A percentile compares a stretch with the other conserved stretches of the same genome.
Conservation (phyloP, 140 eudicot species). For the Ambrosia hybrid region DNA sequence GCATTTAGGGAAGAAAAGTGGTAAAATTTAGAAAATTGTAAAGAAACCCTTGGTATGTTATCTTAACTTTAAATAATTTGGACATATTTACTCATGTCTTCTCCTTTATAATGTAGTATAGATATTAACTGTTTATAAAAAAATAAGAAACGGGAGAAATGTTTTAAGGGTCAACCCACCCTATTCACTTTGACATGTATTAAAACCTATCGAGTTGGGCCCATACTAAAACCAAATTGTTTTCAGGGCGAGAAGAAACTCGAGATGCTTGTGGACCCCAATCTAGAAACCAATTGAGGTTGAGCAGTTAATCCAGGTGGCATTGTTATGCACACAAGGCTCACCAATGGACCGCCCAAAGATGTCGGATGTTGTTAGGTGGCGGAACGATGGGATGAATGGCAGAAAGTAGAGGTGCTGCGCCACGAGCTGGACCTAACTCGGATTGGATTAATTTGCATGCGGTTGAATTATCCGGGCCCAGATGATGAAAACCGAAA, state of each 20-base stretch:
- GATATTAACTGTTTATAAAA: no score
- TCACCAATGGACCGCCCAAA: slow-evolving; percentile 84
- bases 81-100: no score
- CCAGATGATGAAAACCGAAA: slow-evolving; percentile 47
- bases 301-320: slow-evolving; percentile 87
- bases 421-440: slow-evolving; percentile 70
- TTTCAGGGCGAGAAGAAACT: slow-evolving; percentile 81
- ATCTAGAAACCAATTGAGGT: slow-evolving; percentile 71
- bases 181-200: neutral
- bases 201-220: neutral
- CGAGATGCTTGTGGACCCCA: slow-evolving; percentile 89
- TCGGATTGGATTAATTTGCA: slow-evolving; percentile 89
- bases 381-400: slow-evolving; percentile 93
- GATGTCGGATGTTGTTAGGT: slow-evolving; percentile 88
- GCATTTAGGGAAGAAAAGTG: no score
- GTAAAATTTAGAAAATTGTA: no score
- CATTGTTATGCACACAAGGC: slow-evolving; percentile 81
- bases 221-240: neutral
- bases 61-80: no score
- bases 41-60: no score
- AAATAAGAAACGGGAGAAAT: no score
- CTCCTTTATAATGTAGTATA: no score
- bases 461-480: slow-evolving; percentile 87
- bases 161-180: no score
- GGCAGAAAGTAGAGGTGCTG: slow-evolving; percentile 87